These are phyloP conservation scores for Aureobasidium zeae DNA, from an alignment of 2,329 filamentous ascomycete species.

Conservation along the genomic window DNA sequence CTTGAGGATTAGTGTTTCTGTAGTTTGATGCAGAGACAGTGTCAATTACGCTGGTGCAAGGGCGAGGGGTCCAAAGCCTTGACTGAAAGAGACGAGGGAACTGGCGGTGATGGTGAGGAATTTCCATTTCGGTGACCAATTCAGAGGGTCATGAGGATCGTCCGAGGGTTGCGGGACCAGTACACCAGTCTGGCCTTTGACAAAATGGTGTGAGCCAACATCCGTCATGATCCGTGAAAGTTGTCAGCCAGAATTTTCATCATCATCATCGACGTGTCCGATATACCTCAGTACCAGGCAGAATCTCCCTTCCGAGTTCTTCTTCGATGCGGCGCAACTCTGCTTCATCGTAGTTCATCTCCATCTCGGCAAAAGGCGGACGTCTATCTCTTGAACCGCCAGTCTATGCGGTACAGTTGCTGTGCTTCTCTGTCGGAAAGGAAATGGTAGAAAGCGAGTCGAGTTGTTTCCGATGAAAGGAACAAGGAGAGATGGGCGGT, in stretches of 20 bases:
- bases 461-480: not conserved
- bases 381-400: too few species aligned
- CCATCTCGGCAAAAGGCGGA: conserved; percentile 29
- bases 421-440: too few species aligned
- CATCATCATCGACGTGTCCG: not conserved
- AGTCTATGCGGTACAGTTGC: too few species aligned
- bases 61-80: conserved; percentile 47
- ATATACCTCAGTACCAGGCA: conserved; percentile 44
- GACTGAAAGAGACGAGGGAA: conserved; percentile 42
- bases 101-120: conserved; percentile 39
- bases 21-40: too few species aligned
- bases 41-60: conserved; percentile 51
- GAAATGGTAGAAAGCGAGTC: too few species aligned
- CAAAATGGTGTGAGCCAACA: conserved; percentile 54
- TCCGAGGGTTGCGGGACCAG: conserved; percentile 45
- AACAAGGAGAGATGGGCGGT: too few species aligned
- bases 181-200: conserved; percentile 43
- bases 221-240: conserved; percentile 43
- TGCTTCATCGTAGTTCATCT: conserved; percentile 38
- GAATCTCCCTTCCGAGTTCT: conserved; percentile 45
- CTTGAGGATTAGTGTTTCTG: too few species aligned
- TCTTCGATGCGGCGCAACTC: conserved; percentile 40
- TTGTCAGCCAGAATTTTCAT: not conserved
- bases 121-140: conserved; percentile 43
- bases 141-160: conserved; percentile 39